Evolutionary conservation across 2,329 filamentous ascomycete species (phyloP).

Genomic region (Cladobotryum mycophilum): DNA sequence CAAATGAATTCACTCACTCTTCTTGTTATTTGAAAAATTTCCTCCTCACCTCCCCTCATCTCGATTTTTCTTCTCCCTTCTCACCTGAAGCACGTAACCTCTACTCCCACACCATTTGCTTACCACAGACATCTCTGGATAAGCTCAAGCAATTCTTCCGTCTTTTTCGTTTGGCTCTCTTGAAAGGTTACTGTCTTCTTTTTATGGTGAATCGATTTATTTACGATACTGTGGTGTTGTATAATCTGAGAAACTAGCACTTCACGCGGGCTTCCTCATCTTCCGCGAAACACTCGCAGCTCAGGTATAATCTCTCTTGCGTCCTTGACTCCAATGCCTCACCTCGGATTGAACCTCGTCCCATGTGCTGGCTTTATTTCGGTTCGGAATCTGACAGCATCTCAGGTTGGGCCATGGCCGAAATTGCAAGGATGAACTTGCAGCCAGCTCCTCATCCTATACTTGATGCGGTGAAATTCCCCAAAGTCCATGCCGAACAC

Average conservation of each 20-base stretch:
- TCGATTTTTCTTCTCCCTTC: background rate
- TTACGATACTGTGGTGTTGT: background rate
- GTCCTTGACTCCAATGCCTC: background rate
- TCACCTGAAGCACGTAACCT: background rate
- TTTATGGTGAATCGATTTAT: background rate
- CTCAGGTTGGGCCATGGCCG: constrained; percentile 13
- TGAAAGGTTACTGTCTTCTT: background rate
- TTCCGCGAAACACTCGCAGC: too few relatives aligned
- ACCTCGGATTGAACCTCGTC: background rate
- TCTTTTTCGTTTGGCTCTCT: background rate
- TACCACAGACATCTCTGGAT: background rate
- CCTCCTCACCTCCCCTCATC: background rate
- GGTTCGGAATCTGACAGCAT: background rate
- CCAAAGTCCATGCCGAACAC: constrained; percentile 18
- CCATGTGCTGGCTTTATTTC: background rate
- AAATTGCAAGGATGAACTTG: background rate
- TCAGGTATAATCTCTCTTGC: too few relatives aligned
- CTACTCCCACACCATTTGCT: background rate
- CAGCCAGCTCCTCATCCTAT: constrained; percentile 12
- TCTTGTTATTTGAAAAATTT: background rate
- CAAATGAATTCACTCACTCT: background rate
- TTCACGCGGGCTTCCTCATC: background rate
- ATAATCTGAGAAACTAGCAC: background rate
- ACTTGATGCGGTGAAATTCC: constrained; percentile 12
- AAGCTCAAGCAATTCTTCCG: background rate